Percentiles rank a stretch among this genome's conserved stretches.
These are phyloP conservation scores for Trifolium repens DNA, from an alignment of 306 rosid genomes.

Conservation along the genomic window DNA sequence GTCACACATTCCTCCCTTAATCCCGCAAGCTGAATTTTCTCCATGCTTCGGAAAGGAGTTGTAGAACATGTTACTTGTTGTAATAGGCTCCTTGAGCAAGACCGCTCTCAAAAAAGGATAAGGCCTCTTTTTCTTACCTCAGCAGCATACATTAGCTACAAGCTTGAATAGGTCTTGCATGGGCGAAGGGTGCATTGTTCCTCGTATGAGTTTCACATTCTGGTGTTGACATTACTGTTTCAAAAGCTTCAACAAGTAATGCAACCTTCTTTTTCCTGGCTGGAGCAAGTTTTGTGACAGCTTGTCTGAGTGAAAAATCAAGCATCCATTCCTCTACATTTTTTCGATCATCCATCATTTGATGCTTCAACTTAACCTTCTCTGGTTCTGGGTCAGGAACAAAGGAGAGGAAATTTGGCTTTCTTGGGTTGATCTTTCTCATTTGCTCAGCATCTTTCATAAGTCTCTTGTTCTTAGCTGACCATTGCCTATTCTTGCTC, in stretches of 20 bases:
- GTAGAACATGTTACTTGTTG: conserved; percentile 20
- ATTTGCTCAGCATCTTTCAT: conserved; percentile 54
- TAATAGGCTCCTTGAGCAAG: conserved; percentile 16
- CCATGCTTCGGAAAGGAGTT: conserved; percentile 27
- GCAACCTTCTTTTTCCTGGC: conserved; percentile 83
- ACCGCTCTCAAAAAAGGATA: background rate
- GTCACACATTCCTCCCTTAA: background rate
- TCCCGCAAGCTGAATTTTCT: conserved; percentile 30
- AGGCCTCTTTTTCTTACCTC: conserved; percentile 17
- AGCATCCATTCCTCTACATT: conserved; percentile 90
- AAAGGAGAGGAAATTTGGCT: conserved; percentile 69
- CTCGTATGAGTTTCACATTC: conserved; percentile 47
- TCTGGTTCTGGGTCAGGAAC: conserved; percentile 61
- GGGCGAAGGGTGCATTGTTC: conserved; percentile 50
- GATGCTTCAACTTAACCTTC: conserved; percentile 77
- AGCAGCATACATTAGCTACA: conserved; percentile 53
- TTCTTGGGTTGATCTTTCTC: conserved; percentile 60
- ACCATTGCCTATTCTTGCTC: conserved; percentile 47
- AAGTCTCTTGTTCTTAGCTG: conserved; percentile 45
- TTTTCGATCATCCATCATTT: conserved; percentile 69
- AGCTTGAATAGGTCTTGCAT: conserved; percentile 67
- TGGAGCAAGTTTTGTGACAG: conserved; percentile 76
- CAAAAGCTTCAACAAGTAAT: conserved; percentile 89
- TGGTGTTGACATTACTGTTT: conserved; percentile 67
- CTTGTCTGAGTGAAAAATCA: conserved; percentile 70